These are phyloP conservation scores for Umbelopsis vinacea DNA, from an alignment of 192 early-diverging fungal species.

Conservation along the genomic window DNA sequence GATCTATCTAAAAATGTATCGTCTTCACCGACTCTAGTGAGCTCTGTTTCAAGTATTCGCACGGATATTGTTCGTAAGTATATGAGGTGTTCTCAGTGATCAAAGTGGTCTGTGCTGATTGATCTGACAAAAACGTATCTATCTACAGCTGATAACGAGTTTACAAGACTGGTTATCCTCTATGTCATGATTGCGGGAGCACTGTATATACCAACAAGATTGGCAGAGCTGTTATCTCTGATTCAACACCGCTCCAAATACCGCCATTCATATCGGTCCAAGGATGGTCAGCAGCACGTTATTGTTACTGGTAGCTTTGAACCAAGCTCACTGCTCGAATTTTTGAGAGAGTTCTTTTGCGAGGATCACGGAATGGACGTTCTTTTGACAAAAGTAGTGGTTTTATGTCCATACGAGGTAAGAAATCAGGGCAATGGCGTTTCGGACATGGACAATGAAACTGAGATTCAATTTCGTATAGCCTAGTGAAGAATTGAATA, in stretches of 20 bases:
- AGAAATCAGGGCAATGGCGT: slow-evolving; percentile 1
- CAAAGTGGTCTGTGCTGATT: background rate
- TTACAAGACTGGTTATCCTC: slow-evolving; percentile 58
- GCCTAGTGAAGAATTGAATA: slow-evolving; percentile 56
- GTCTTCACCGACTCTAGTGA: slow-evolving; percentile 48
- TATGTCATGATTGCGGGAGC: slow-evolving; percentile 77
- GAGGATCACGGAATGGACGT: slow-evolving; percentile 74
- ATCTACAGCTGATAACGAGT: slow-evolving; percentile 46
- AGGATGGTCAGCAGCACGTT: slow-evolving; percentile 59
- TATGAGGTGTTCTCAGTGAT: slow-evolving; percentile 3
- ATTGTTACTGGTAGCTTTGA: slow-evolving; percentile 71
- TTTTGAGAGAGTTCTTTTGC: slow-evolving; percentile 80
- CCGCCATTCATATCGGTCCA: slow-evolving; percentile 54
- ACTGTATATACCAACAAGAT: slow-evolving; percentile 66
- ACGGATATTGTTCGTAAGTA: slow-evolving; percentile 64
- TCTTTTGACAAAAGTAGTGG: slow-evolving; percentile 68
- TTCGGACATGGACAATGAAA: background rate
- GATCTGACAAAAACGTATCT: background rate
- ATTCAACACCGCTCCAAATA: slow-evolving; percentile 64
- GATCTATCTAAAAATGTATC: background rate
- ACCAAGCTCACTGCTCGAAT: slow-evolving; percentile 58
- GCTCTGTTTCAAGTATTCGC: slow-evolving; percentile 58
- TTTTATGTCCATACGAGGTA: slow-evolving; percentile 61
- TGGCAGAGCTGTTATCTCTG: slow-evolving; percentile 66
- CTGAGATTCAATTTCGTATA: background rate